Evolutionary conservation across 495 filamentous ascomycete species (phyloP).

Genomic region (Mycothermus thermophilus): DNA sequence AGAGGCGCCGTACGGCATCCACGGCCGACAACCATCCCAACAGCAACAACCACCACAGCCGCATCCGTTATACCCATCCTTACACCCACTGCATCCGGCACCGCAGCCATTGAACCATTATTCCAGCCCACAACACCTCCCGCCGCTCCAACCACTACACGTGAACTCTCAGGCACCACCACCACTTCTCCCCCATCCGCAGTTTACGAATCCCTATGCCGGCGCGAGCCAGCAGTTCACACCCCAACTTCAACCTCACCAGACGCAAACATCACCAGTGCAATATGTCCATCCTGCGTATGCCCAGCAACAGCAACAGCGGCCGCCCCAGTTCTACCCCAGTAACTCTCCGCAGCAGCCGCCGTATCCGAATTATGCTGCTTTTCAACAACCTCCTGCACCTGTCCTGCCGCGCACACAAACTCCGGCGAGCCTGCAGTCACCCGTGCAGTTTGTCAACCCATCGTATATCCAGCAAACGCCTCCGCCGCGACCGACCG

Average conservation of each 20-base stretch:
- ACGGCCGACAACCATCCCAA: conserved; percentile 13
- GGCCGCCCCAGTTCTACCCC: conserved; percentile 7
- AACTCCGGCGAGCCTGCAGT: too few species aligned
- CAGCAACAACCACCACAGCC: conserved; percentile 10
- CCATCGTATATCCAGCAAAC: conserved; percentile 4
- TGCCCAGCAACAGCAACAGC: conserved; percentile 5
- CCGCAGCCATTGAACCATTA: conserved; percentile 12
- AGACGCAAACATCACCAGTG: too few species aligned
- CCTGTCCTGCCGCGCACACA: neutral
- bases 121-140: too few species aligned
- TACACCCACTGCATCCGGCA: neutral
- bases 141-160: conserved; percentile 7
- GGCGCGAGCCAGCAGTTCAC: too few species aligned
- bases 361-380: conserved; percentile 9
- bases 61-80: conserved; percentile 2
- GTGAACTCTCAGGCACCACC: conserved; percentile 1
- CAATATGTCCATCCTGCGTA: conserved; percentile 15
- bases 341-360: conserved; percentile 9
- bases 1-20: conserved; percentile 29
- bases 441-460: conserved; percentile 10
- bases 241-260: too few species aligned
- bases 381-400: conserved; percentile 4
- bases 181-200: conserved; percentile 3
- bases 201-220: conserved; percentile 10
- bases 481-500: neutral